A percentile compares a stretch with the other conserved stretches of the same genome.
These are phyloP conservation scores for Beta corolliflora DNA, from an alignment of 179 eudicot genomes.

Conservation along the genomic window DNA sequence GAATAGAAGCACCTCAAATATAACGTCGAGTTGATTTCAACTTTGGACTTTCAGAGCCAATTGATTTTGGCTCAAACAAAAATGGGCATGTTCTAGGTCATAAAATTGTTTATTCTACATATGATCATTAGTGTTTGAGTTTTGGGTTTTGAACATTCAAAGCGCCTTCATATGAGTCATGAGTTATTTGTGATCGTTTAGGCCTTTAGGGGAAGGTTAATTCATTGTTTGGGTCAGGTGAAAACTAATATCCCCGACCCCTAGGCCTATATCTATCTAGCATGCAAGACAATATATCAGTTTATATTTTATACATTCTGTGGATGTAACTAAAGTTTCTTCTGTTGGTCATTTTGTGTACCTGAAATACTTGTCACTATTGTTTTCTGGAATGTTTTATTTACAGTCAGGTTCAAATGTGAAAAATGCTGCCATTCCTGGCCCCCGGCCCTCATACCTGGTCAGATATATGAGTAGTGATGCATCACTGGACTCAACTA, in stretches of 20 bases:
- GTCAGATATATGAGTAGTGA: constrained; percentile 49
- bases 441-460: constrained; percentile 30
- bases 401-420: constrained; percentile 36
- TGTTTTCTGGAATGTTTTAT: constrained; percentile 10
- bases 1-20: background rate
- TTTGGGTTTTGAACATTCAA: background rate
- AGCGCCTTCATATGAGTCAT: background rate
- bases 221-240: background rate
- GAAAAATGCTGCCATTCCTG: constrained; percentile 33
- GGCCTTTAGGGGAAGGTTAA: background rate
- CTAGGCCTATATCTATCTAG: background rate
- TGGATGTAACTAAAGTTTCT: background rate
- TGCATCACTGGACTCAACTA: constrained; percentile 17
- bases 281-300: background rate
- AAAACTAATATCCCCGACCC: background rate
- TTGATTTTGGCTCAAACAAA: background rate
- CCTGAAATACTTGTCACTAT: background rate
- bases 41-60: background rate
- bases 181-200: background rate
- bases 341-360: background rate
- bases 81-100: background rate
- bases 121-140: background rate
- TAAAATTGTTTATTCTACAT: background rate
- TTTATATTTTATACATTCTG: background rate
- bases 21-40: background rate